Evolutionary conservation across 495 filamentous ascomycete species (phyloP).

Genomic region (Penicillium psychrofluorescens): DNA sequence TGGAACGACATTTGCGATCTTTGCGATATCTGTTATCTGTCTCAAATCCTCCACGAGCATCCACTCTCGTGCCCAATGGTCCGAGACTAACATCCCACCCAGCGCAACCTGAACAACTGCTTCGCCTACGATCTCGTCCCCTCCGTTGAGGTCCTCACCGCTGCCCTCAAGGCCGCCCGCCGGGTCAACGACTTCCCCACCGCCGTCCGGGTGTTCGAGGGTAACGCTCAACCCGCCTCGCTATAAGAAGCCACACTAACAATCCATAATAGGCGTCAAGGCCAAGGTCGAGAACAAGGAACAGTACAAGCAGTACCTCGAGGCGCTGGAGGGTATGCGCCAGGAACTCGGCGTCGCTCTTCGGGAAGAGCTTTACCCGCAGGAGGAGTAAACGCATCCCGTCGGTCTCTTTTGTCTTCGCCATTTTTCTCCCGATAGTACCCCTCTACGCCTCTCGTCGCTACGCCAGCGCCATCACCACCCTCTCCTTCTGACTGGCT

Average conservation of each 20-base stretch:
- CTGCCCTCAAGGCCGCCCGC: constrained; percentile 84
- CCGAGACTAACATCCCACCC: neutral
- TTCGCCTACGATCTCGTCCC: constrained; percentile 99
- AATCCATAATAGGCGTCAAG: constrained; percentile 68
- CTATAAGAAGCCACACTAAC: too few species aligned
- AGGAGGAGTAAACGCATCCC: constrained; percentile 46
- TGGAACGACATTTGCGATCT: constrained; percentile 1
- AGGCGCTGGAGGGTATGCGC: constrained; percentile 82
- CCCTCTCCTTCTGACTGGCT: constrained; percentile 8
- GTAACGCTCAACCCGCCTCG: constrained; percentile 34
- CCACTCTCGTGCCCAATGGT: neutral
- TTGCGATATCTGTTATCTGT: constrained; percentile 4
- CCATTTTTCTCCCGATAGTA: constrained; percentile 14
- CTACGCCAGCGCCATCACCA: constrained; percentile 7
- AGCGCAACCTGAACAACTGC: constrained; percentile 99
- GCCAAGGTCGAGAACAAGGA: constrained; percentile 97
- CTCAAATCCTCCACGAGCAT: neutral
- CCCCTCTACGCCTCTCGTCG: constrained; percentile 2
- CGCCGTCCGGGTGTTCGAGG: constrained; percentile 96
- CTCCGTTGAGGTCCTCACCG: constrained; percentile 82
- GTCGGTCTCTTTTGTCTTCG: constrained; percentile 10
- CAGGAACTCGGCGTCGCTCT: constrained; percentile 88
- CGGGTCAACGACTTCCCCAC: constrained; percentile 98
- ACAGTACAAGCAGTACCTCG: constrained; percentile 97
- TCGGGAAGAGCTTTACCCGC: constrained; percentile 92